A percentile compares a stretch with the other conserved stretches of the same genome.
Evolutionary conservation across 495 filamentous ascomycete genomes (phyloP).

Genomic region (Aspergillus mulundensis): DNA sequence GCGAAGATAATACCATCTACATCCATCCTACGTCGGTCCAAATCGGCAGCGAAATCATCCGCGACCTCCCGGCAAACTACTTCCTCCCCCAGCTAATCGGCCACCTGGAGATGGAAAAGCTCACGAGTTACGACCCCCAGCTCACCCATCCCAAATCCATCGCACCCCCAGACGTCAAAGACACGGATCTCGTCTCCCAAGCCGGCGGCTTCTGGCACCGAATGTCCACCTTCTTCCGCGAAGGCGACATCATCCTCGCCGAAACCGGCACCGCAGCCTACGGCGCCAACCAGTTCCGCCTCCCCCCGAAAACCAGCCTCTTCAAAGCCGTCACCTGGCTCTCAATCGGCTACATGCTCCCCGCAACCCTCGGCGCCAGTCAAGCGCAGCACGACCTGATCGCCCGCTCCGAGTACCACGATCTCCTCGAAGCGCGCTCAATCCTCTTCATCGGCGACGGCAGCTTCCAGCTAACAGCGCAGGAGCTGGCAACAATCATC

Average conservation of each 20-base stretch:
- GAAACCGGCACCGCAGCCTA: slow-evolving; percentile 34
- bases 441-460: slow-evolving; percentile 78
- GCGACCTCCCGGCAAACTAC: slow-evolving; percentile 13
- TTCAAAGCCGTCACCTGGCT: slow-evolving; percentile 34
- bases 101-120: slow-evolving; percentile 11
- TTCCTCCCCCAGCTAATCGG: slow-evolving; percentile 14
- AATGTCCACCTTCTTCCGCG: slow-evolving; percentile 18
- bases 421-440: slow-evolving; percentile 23
- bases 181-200: slow-evolving; percentile 17
- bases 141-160: slow-evolving; percentile 1
- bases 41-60: slow-evolving; percentile 9
- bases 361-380: slow-evolving; percentile 36
- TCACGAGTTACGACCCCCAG: slow-evolving; percentile 4
- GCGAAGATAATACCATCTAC: slow-evolving; percentile 10
- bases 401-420: slow-evolving; percentile 7
- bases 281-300: slow-evolving; percentile 21
- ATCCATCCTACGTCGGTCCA: slow-evolving; percentile 13
- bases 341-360: slow-evolving; percentile 43
- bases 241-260: slow-evolving; percentile 30
- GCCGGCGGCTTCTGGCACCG: slow-evolving; percentile 19
- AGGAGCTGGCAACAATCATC: slow-evolving; percentile 74
- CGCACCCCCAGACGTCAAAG: background rate
- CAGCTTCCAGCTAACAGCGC: slow-evolving; percentile 71
- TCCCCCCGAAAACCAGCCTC: slow-evolving; percentile 23
- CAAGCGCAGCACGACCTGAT: slow-evolving; percentile 33